phyloP scores from a whole-genome alignment of 306 rosid genomes.

The Fragaria ananassa region DNA sequence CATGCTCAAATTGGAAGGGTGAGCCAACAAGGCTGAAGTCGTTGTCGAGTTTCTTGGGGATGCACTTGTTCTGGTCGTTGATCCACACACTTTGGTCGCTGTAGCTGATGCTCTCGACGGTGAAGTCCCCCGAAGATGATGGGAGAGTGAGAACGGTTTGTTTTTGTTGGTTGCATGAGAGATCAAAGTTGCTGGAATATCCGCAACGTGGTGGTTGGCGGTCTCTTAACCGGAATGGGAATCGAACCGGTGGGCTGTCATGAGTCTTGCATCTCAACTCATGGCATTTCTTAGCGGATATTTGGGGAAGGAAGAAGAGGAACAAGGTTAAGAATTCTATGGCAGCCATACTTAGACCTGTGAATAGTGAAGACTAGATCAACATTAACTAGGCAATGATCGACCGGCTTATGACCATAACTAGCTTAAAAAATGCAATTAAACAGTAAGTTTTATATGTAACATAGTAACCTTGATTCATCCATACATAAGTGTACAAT shows the following conservation, averaged over 20 bases:
- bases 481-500: neutral
- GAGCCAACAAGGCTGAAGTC: conserved; percentile 19
- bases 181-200: conserved; percentile 2
- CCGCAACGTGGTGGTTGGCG: conserved; percentile 8
- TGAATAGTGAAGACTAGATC: neutral
- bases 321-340: neutral
- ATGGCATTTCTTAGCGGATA: neutral
- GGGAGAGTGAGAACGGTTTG: conserved; percentile 1
- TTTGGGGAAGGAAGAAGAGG: neutral
- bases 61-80: conserved; percentile 19
- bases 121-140: neutral
- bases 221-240: conserved; percentile 20
- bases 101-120: conserved; percentile 3
- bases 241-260: neutral
- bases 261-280: neutral
- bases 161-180: conserved; percentile 11
- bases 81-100: neutral
- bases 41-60: conserved; percentile 13
- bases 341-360: neutral
- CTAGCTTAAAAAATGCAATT: neutral
- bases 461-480: neutral
- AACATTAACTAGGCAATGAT: neutral
- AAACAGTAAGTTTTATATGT: neutral
- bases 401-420: neutral
- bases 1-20: conserved; percentile 15